A percentile compares a stretch with the other conserved stretches of the same genome.
Evolutionary conservation across 306 rosid genomes (phyloP).

Genomic region (Inga leiocalycina): DNA sequence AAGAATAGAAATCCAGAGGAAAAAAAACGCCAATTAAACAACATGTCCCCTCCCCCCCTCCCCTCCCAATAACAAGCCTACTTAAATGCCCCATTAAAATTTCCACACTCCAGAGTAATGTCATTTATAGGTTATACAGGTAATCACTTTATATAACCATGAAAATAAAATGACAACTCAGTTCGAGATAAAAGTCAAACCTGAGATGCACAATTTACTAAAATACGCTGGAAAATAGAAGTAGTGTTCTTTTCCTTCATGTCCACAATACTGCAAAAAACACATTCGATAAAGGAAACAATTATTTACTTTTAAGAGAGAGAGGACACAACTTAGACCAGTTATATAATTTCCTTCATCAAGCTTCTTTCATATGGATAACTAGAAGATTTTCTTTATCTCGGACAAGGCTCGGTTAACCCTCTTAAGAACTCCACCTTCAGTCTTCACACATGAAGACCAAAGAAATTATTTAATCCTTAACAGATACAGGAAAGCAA

Average conservation of each 20-base stretch:
- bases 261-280: conserved; percentile 51
- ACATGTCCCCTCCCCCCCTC: conserved; percentile 12
- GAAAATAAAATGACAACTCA: conserved; percentile 23
- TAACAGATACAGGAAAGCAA: background rate
- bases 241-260: conserved; percentile 81
- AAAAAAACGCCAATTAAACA: conserved; percentile 22
- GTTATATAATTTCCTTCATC: background rate
- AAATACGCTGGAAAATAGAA: conserved; percentile 71
- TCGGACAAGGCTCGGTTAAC: background rate
- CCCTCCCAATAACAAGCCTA: conserved; percentile 20
- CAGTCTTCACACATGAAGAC: background rate
- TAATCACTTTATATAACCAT: conserved; percentile 6
- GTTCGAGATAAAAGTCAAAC: conserved; percentile 44
- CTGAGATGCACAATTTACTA: conserved; percentile 81
- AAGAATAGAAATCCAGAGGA: background rate
- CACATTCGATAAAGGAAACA: conserved; percentile 12
- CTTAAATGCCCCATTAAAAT: conserved; percentile 11
- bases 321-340: background rate
- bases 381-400: no score
- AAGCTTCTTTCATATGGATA: background rate
- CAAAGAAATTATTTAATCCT: background rate
- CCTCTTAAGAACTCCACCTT: conserved; percentile 2
- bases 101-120: background rate
- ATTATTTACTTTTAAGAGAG: background rate
- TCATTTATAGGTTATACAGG: conserved; percentile 11